Base-by-base conservation (phyloP, 2,329 filamentous ascomycete species). In the Paramyrothecium sp. region DNA sequence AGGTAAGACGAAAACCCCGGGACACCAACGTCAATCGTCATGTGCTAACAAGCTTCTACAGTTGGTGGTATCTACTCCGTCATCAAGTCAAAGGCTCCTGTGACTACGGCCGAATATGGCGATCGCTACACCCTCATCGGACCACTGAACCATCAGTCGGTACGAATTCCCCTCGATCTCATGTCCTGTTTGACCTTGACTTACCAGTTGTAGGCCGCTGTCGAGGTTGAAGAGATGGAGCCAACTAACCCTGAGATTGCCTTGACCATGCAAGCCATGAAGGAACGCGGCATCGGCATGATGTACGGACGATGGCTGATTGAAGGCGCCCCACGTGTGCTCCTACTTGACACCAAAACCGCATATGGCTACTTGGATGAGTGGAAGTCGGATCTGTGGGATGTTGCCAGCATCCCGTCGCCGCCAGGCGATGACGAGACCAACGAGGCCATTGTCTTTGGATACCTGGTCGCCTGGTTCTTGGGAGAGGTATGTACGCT, bases 41-140 rank as follows among this genome's bases (percentile, higher is more conserved):
- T 20, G 22, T 22, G 47, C 51, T 53, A 21, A 53, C 30, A 13
- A 26, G 20, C 33, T 33, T 13, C 21, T 30, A 51, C 57, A 96
- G 95, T 99, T 60, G 95, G 95, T 71, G 95, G 95, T 68, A 99
- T 99, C 78, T 99, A 99, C 82, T 98, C 94, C 17, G 95, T 99
- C 64, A 88, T 99, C 77, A 99, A 99, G 78, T 99, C 95, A 60
- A 99, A 99, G 77, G 94, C 95, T 41, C 94, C 95, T 53, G 95
- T 98, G 60, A 98, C 95, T 48, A 97, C 94, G 1, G 92, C 92
- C 60, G 95, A 99, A 76, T 99, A 98, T 95, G 95, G 95, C 75
- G 92, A 97, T 59, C 87, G 92, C 64, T 99, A 99, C 77, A 96
- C 92, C 26, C 85, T 98, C 63, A 93, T 99, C 73, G 95, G 95